Percentiles rank a stretch among this genome's conserved stretches.
These are phyloP conservation scores for Crithidia brevicula DNA, from an alignment of 208 protist genomes.

Conservation along the genomic window DNA sequence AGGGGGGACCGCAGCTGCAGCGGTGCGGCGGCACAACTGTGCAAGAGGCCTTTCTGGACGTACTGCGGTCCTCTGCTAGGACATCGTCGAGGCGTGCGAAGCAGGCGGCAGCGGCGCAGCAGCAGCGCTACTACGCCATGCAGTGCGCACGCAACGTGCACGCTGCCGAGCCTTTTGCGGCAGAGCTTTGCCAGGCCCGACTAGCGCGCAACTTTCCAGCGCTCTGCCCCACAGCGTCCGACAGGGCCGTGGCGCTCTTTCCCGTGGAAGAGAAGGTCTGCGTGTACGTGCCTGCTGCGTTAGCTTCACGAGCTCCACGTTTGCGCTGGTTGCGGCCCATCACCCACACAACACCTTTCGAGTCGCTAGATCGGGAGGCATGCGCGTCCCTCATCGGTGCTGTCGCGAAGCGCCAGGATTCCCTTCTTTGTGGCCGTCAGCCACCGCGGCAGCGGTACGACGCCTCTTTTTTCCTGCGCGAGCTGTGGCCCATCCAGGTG, in stretches of 20 bases:
- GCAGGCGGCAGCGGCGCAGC: constrained; percentile 10
- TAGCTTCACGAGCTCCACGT: constrained; percentile 37
- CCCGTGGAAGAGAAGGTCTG: constrained; percentile 56
- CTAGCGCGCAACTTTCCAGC: constrained; percentile 10
- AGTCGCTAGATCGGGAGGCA: constrained; percentile 19
- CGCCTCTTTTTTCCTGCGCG: constrained; percentile 49
- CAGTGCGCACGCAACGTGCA: constrained; percentile 21
- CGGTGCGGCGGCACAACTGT: neutral
- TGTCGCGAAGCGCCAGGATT: constrained; percentile 20
- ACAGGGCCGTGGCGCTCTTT: constrained; percentile 38
- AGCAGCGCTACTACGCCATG: constrained; percentile 27
- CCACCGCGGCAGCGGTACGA: constrained; percentile 47
- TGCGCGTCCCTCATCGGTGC: constrained; percentile 49
- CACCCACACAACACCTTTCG: constrained; percentile 31
- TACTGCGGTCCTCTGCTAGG: neutral
- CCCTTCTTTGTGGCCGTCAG: neutral
- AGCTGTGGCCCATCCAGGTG: constrained; percentile 79
- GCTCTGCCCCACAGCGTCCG: constrained; percentile 50
- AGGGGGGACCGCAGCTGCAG: neutral
- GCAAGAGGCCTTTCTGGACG: neutral
- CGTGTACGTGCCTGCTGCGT: constrained; percentile 65
- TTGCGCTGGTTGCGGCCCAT: constrained; percentile 61
- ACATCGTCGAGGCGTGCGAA: neutral
- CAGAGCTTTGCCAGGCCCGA: neutral
- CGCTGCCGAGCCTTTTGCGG: neutral